Conservation (phyloP, 345 rosid genomes). For the Moringa oleifera region DNA sequence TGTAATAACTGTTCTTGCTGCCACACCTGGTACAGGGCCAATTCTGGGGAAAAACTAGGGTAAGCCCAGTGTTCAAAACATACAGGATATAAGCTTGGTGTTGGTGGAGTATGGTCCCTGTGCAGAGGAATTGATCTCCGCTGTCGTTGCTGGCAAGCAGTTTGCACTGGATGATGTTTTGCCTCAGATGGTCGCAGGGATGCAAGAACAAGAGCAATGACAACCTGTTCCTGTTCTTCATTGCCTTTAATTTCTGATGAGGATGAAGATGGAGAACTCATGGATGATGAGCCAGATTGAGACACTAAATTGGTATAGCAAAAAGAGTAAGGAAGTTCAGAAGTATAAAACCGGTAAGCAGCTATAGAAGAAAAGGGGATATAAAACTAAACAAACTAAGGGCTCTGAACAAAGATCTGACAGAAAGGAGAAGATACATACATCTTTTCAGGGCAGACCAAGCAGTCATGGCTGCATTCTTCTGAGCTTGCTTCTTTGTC, state of each 20-base stretch:
- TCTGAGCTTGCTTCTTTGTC: slow-evolving; percentile 91
- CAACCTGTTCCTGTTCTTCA: slow-evolving; percentile 48
- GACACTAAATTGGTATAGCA: slow-evolving; percentile 27
- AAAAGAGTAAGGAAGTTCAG: slow-evolving; percentile 9
- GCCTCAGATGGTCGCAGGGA: slow-evolving; percentile 30
- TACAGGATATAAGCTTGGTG: slow-evolving; percentile 18
- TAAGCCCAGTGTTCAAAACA: slow-evolving; percentile 38
- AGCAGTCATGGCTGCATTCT: slow-evolving; percentile 77
- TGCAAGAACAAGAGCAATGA: slow-evolving; percentile 40
- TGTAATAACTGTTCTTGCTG: slow-evolving; percentile 48
- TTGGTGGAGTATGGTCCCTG: slow-evolving; percentile 26
- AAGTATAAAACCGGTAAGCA: neutral
- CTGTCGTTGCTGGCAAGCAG: slow-evolving; percentile 17
- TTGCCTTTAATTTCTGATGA: slow-evolving; percentile 26
- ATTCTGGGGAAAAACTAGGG: slow-evolving; percentile 34
- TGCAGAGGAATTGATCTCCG: slow-evolving; percentile 29
- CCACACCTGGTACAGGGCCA: slow-evolving; percentile 47
- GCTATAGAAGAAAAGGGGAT: slow-evolving; percentile 7
- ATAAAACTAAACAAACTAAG: too few relatives aligned
- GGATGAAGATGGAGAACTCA: slow-evolving; percentile 24
- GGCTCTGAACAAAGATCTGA: too few relatives aligned
- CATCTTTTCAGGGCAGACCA: slow-evolving; percentile 68
- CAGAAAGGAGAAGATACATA: slow-evolving; percentile 16
- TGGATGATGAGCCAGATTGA: slow-evolving; percentile 27
- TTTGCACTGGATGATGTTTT: slow-evolving; percentile 18